phyloP scores from a whole-genome alignment of 805 yeast species.

The Wickerhamomyces canadensis region DNA sequence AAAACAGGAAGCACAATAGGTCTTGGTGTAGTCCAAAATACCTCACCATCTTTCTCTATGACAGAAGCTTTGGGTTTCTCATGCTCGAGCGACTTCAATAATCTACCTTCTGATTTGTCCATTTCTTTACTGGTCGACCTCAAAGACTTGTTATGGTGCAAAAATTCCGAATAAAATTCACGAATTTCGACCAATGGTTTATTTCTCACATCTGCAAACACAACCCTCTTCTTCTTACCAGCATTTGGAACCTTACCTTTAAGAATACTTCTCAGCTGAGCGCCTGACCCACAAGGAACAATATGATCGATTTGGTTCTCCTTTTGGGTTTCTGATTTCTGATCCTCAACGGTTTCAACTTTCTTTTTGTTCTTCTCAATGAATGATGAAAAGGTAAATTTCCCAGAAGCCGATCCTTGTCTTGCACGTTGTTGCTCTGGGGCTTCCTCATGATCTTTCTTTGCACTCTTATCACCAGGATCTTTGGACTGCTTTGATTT shows the following conservation, averaged over 20 bases:
- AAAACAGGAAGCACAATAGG: background rate
- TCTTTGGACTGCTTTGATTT: background rate
- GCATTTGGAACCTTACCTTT: background rate
- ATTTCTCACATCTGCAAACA: background rate
- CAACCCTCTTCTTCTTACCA: background rate
- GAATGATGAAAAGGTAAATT: too few relatives aligned
- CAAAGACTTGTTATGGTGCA: too few relatives aligned
- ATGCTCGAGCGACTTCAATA: background rate
- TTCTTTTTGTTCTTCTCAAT: background rate
- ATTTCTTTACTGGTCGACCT: too few relatives aligned
- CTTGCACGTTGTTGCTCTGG: background rate
- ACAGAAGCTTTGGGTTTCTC: too few relatives aligned
- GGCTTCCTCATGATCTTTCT: background rate
- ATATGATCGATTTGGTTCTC: background rate
- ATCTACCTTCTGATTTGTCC: slow-evolving; percentile 2
- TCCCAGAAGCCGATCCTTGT: background rate
- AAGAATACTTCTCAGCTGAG: background rate
- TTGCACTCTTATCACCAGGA: background rate
- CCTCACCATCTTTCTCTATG: background rate
- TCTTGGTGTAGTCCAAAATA: background rate
- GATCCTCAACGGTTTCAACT: background rate
- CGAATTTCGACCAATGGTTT: background rate
- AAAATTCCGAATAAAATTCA: background rate
- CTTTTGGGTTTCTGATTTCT: background rate
- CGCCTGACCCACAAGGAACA: background rate